Evolutionary conservation across 108 stramenopile species (phyloP).

Genomic region (Hondaea fermentalgiana): DNA sequence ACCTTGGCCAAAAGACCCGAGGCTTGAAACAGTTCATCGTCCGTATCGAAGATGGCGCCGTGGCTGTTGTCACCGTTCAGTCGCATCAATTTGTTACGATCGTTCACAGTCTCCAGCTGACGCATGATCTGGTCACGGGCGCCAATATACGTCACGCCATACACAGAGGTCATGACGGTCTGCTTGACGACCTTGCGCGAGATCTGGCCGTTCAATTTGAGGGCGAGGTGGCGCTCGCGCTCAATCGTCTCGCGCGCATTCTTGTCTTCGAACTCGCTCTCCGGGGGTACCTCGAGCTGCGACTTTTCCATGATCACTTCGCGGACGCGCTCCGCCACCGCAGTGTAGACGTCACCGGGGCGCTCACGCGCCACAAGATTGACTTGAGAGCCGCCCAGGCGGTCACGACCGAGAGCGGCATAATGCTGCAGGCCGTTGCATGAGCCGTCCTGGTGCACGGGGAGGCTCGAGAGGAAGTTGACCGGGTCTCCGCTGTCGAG

Average conservation of each 20-base stretch:
- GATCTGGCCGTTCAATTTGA: conserved; percentile 73
- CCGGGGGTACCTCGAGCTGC: conserved; percentile 22
- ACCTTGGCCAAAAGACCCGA: conserved; percentile 77
- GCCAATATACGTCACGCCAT: conserved; percentile 96
- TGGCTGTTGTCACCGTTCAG: background rate
- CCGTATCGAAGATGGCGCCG: conserved; percentile 67
- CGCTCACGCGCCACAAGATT: conserved; percentile 76
- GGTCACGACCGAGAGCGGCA: conserved; percentile 94
- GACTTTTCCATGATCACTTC: background rate
- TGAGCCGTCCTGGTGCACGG: conserved; percentile 96
- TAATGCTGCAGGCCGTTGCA: conserved; percentile 99
- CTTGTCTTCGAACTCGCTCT: conserved; percentile 30
- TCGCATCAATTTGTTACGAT: background rate
- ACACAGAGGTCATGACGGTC: conserved; percentile 99
- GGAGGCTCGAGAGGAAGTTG: conserved; percentile 69
- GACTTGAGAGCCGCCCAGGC: conserved; percentile 84
- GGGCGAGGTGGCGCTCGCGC: conserved; percentile 41
- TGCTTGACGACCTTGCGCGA: conserved; percentile 95
- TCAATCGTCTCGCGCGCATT: conserved; percentile 23
- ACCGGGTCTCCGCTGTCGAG: conserved; percentile 79
- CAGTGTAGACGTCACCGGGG: conserved; percentile 94
- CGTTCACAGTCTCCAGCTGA: conserved; percentile 34
- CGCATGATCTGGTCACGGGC: conserved; percentile 84
- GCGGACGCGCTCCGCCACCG: conserved; percentile 54
- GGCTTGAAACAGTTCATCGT: conserved; percentile 65